Conservation (phyloP, 1,284 basidiomycete genomes). For the Wallemia ichthyophaga region DNA sequence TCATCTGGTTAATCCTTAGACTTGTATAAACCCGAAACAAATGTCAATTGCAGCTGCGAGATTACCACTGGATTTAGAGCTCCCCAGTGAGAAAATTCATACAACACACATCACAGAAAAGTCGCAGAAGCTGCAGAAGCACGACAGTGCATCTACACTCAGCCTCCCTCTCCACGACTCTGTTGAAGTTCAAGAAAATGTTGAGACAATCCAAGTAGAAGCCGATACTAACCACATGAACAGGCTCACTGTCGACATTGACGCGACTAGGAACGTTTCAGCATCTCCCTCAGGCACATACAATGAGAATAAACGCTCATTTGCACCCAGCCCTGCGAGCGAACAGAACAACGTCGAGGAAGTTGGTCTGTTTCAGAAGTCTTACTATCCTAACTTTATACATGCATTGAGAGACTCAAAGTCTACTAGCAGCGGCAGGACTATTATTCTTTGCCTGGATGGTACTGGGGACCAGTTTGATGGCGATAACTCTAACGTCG, state of each 20-base stretch:
- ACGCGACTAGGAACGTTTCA: not conserved
- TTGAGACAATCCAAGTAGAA: not conserved
- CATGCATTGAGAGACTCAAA: not conserved
- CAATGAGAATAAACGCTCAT: not conserved
- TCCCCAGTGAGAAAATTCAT: too few species aligned
- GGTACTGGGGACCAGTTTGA: constrained; percentile 7
- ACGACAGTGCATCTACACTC: not conserved
- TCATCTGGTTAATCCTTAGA: too few species aligned
- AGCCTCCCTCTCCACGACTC: not conserved
- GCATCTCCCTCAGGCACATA: not conserved
- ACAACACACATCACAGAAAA: too few species aligned
- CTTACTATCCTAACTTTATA: not conserved
- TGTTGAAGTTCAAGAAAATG: not conserved
- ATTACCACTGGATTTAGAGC: too few species aligned
- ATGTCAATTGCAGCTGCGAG: too few species aligned
- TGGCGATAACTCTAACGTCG: constrained; percentile 18
- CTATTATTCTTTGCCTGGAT: constrained; percentile 6
- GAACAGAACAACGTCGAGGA: not conserved
- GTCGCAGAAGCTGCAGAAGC: not conserved
- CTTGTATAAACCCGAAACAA: too few species aligned
- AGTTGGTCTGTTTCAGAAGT: not conserved
- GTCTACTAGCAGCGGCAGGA: not conserved
- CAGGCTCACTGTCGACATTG: not conserved
- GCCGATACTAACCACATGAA: too few species aligned
- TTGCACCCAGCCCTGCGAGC: not conserved